These are phyloP conservation scores for Licmophora abbreviata DNA, from an alignment of 108 stramenopile genomes.

Conservation along the genomic window DNA sequence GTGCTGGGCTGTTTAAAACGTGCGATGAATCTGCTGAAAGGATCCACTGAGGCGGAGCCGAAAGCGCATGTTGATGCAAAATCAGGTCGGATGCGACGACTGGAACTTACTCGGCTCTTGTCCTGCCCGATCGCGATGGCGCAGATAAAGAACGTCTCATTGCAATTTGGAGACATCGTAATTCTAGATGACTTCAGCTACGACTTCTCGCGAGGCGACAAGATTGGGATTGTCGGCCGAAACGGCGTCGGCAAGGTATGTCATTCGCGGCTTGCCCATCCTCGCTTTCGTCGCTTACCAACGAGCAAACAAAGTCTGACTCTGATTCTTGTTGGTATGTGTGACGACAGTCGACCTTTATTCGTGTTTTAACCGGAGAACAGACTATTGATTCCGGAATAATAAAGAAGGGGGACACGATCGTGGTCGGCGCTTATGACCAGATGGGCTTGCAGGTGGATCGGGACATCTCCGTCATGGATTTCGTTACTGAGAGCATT, in stretches of 20 bases:
- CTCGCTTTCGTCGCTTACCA: too few relatives aligned
- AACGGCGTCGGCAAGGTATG: constrained; percentile 65
- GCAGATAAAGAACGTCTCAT: constrained; percentile 50
- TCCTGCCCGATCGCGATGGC: too few relatives aligned
- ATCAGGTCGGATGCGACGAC: too few relatives aligned
- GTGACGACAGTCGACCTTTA: constrained; percentile 54
- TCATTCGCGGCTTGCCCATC: not conserved
- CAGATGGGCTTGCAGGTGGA: constrained; percentile 66
- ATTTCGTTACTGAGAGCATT: constrained; percentile 46
- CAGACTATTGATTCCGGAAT: constrained; percentile 41
- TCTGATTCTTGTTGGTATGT: not conserved
- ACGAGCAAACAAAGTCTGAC: not conserved
- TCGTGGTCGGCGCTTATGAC: constrained; percentile 77
- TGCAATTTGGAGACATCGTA: constrained; percentile 56
- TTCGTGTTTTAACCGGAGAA: constrained; percentile 51
- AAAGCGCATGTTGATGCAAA: too few relatives aligned
- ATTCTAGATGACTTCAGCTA: constrained; percentile 76
- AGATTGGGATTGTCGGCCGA: constrained; percentile 75
- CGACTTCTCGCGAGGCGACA: constrained; percentile 68
- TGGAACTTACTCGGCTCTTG: too few relatives aligned
- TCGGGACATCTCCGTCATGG: constrained; percentile 42
- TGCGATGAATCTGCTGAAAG: too few relatives aligned
- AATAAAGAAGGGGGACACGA: constrained; percentile 70
- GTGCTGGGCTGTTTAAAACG: too few relatives aligned
- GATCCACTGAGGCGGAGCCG: too few relatives aligned